phyloP scores from a whole-genome alignment of 768 basidiomycete genomes.

The Hygrophoropsis aurantiaca region DNA sequence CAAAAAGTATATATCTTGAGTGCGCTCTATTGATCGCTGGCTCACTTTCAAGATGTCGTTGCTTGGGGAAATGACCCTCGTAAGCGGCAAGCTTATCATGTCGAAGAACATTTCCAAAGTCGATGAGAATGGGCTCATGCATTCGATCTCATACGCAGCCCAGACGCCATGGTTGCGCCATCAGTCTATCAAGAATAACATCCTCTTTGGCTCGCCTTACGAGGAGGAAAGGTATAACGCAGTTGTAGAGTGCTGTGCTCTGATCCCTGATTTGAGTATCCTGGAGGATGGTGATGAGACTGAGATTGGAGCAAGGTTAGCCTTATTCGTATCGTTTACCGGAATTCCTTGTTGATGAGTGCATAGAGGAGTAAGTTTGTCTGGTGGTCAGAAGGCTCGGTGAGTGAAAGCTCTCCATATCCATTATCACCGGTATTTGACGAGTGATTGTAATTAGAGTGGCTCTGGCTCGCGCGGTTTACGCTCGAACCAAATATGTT shows the following conservation, averaged over 20 bases:
- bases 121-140: constrained; percentile 61
- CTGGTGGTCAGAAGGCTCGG: constrained; percentile 84
- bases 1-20: no score
- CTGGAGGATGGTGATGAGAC: constrained; percentile 86
- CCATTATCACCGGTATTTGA: not conserved
- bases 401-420: constrained; percentile 21
- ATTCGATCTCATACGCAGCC: constrained; percentile 67
- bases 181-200: constrained; percentile 77
- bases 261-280: constrained; percentile 77
- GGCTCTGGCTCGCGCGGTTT: constrained; percentile 80
- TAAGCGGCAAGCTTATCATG: constrained; percentile 36
- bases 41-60: constrained; percentile 26
- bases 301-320: constrained; percentile 72
- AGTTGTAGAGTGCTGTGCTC: constrained; percentile 83
- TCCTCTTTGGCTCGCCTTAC: constrained; percentile 70
- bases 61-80: constrained; percentile 40
- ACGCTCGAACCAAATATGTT: constrained; percentile 66
- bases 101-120: constrained; percentile 51
- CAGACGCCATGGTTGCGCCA: constrained; percentile 73
- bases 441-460: constrained; percentile 44
- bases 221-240: constrained; percentile 73
- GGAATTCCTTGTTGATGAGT: not conserved
- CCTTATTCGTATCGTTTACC: not conserved
- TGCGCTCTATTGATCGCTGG: not conserved
- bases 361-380: constrained; percentile 66